Evolutionary conservation across 805 yeast genomes (phyloP).

Genomic region (Torulaspora indica): DNA sequence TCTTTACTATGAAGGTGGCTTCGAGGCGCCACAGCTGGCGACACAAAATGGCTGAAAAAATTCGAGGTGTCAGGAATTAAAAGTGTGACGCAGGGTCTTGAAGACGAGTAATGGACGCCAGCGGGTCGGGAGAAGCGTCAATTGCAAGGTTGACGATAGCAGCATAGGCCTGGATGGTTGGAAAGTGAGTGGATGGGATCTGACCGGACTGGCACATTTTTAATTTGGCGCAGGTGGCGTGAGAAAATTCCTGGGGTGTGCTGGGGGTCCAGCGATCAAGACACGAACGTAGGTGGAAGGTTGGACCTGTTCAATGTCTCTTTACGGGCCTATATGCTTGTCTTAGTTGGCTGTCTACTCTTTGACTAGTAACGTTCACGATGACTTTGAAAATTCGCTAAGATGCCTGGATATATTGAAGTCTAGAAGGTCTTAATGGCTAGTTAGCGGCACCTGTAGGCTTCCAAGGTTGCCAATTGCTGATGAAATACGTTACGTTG

Average conservation of each 20-base stretch:
- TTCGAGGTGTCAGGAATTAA: background rate
- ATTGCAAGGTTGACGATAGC: background rate
- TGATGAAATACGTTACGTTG: background rate
- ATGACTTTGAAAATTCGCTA: slow-evolving; percentile 1
- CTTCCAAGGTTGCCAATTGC: background rate
- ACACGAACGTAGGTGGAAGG: too few relatives aligned
- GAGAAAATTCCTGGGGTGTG: too few relatives aligned
- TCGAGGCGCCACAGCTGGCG: background rate
- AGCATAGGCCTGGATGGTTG: background rate
- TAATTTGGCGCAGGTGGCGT: too few relatives aligned
- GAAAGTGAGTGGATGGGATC: too few relatives aligned
- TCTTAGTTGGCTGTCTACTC: background rate
- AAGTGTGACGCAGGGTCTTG: background rate
- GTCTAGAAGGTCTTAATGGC: background rate
- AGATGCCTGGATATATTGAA: background rate
- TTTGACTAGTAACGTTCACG: too few relatives aligned
- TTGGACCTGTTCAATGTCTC: too few relatives aligned
- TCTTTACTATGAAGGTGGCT: background rate
- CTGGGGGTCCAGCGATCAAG: too few relatives aligned
- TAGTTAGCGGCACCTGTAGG: background rate
- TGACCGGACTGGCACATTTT: too few relatives aligned
- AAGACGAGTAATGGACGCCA: background rate
- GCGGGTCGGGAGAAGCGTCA: background rate
- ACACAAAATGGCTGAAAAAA: background rate
- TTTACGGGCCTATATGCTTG: too few relatives aligned